phyloP scores from a whole-genome alignment of 202 grass and related monocot genomes.

The Bolboschoenoplectus hybrid region DNA sequence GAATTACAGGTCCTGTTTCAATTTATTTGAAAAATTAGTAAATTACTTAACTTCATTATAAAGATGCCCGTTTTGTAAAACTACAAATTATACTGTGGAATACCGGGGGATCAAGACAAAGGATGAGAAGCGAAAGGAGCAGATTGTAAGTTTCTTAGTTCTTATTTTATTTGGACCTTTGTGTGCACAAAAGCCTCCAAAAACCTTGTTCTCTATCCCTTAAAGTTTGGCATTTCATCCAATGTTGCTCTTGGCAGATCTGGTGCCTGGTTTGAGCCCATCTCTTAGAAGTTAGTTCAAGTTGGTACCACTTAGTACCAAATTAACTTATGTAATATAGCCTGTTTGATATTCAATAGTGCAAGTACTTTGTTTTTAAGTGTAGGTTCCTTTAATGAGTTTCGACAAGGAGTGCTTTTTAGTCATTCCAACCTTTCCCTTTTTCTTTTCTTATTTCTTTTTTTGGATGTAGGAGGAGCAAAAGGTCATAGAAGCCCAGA shows the following conservation, averaged over 20 bases:
- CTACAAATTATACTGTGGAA: slow-evolving; percentile 73
- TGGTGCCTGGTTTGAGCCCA: neutral
- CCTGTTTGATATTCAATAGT: neutral
- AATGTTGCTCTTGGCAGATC: neutral
- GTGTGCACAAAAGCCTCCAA: neutral
- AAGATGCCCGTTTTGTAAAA: slow-evolving; percentile 99
- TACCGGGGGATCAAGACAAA: slow-evolving; percentile 83
- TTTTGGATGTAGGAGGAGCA: slow-evolving; percentile 71
- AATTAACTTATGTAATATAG: neutral
- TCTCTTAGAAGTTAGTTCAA: neutral
- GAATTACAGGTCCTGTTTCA: slow-evolving; percentile 7
- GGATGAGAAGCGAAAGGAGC: slow-evolving; percentile 88
- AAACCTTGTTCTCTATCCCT: neutral
- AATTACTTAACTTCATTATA: slow-evolving; percentile 47
- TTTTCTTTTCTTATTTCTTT: slow-evolving; percentile 4
- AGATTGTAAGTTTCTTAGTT: slow-evolving; percentile 64
- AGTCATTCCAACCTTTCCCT: neutral
- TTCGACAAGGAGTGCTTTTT: neutral
- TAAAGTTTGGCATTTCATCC: neutral
- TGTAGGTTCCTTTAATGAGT: neutral
- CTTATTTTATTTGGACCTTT: slow-evolving; percentile 8
- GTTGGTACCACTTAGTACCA: neutral
- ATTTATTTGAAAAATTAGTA: slow-evolving; percentile 25
- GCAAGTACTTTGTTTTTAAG: neutral
- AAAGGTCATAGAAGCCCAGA: slow-evolving; percentile 91